phyloP scores from a whole-genome alignment of 148 eudicot species.

The Arctostaphylos glauca region DNA sequence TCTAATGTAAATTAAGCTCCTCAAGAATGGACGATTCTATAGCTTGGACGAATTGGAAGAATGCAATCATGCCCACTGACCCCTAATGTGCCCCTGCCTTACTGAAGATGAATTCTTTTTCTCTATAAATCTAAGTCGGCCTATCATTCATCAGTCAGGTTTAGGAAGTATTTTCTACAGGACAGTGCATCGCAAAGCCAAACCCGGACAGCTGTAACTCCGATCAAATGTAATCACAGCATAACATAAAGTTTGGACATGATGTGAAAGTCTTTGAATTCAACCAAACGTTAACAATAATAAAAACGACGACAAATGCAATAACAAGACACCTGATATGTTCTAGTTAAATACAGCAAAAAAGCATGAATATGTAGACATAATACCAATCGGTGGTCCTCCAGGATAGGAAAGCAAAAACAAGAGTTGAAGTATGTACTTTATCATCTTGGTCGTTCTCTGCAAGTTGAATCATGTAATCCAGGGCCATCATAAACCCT shows the following conservation, averaged over 20 bases:
- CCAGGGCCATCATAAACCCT: slow-evolving; percentile 96
- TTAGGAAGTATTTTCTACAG: background rate
- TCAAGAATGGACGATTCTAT: background rate
- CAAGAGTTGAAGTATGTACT: slow-evolving; percentile 28
- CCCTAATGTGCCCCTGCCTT: background rate
- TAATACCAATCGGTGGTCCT: background rate
- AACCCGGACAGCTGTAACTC: background rate
- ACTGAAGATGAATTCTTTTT: background rate
- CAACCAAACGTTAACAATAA: background rate
- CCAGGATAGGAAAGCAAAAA: background rate
- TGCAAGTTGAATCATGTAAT: slow-evolving; percentile 91
- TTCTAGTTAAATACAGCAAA: background rate
- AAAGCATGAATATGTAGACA: background rate
- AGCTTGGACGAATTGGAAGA: background rate
- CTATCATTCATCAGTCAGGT: background rate
- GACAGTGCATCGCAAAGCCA: background rate
- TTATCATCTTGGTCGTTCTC: slow-evolving; percentile 81
- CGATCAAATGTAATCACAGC: background rate
- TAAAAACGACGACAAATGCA: background rate
- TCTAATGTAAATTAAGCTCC: background rate
- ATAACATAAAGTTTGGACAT: background rate
- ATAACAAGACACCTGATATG: background rate
- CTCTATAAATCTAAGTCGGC: background rate
- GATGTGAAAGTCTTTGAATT: background rate
- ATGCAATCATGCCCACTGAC: background rate